Evolutionary conservation across 768 basidiomycete species (phyloP).

Genomic region (Kwoniella dejecticola): DNA sequence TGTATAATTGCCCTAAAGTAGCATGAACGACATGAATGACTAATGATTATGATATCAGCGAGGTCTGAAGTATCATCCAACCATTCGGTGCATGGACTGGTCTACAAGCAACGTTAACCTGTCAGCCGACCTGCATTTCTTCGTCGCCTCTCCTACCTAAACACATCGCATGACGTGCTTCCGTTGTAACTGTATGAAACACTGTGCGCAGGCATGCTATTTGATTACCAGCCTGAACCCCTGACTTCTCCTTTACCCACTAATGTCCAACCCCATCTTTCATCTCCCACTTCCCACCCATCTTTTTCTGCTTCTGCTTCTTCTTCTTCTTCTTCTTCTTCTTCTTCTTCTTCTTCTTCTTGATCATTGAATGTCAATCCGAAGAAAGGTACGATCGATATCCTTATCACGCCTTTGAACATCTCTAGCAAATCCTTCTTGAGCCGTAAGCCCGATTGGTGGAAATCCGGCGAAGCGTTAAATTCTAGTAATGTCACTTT

Average conservation of each 20-base stretch:
- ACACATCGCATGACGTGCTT: too few species aligned
- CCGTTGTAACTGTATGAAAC: too few species aligned
- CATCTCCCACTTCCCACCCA: constrained; percentile 33
- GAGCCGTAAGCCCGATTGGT: constrained; percentile 81
- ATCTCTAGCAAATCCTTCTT: constrained; percentile 78
- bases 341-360: constrained; percentile 16
- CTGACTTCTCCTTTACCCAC: constrained; percentile 38
- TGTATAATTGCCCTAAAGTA: too few species aligned
- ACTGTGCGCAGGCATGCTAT: not conserved
- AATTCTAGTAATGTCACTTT: constrained; percentile 78
- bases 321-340: constrained; percentile 19
- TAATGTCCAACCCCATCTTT: constrained; percentile 39
- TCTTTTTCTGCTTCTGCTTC: not conserved
- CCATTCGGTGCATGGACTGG: too few species aligned
- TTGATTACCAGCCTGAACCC: constrained; percentile 18
- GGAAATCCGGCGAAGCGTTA: constrained; percentile 95
- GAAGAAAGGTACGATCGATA: constrained; percentile 69
- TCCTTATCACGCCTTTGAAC: constrained; percentile 69
- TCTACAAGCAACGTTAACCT: too few species aligned
- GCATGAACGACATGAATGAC: too few species aligned
- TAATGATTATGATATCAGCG: too few species aligned
- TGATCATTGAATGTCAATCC: constrained; percentile 26
- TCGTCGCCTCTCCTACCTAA: too few species aligned
- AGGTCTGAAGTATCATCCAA: too few species aligned
- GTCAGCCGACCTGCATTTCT: too few species aligned